Conservation (phyloP, 495 filamentous ascomycete species). For the Penicillium simplicissimum region DNA sequence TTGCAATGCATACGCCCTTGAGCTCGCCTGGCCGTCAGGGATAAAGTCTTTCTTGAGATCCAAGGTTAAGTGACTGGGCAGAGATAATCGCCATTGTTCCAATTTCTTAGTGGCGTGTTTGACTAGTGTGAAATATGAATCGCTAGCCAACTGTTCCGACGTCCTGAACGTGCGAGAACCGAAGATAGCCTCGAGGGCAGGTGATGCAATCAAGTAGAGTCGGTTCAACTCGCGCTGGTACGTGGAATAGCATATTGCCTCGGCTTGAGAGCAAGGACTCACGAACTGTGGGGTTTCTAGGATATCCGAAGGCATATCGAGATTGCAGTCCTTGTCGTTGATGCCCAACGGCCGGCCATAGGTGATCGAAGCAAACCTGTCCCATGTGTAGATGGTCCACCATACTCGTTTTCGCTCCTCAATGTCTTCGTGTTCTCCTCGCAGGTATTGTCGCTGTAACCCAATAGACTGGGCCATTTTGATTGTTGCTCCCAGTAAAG, state of each 20-base stretch:
- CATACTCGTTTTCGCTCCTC: background rate
- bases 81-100: background rate
- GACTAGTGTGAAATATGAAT: background rate
- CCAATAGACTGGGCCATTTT: background rate
- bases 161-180: background rate
- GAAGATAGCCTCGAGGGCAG: background rate
- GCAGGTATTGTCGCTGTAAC: background rate
- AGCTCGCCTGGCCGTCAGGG: background rate
- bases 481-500: background rate
- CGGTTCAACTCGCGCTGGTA: background rate
- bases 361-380: background rate
- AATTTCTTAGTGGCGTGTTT: background rate
- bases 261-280: background rate
- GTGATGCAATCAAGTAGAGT: background rate
- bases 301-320: background rate
- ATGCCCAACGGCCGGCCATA: background rate
- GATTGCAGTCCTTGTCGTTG: background rate
- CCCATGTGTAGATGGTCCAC: background rate
- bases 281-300: background rate
- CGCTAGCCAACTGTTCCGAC: background rate
- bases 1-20: background rate
- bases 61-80: background rate
- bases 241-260: background rate
- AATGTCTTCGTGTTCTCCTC: background rate
- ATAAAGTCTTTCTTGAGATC: background rate